A percentile compares a stretch with the other conserved stretches of the same genome.
Evolutionary conservation across 805 yeast species (phyloP).

Genomic region (Candida odintsovae): DNA sequence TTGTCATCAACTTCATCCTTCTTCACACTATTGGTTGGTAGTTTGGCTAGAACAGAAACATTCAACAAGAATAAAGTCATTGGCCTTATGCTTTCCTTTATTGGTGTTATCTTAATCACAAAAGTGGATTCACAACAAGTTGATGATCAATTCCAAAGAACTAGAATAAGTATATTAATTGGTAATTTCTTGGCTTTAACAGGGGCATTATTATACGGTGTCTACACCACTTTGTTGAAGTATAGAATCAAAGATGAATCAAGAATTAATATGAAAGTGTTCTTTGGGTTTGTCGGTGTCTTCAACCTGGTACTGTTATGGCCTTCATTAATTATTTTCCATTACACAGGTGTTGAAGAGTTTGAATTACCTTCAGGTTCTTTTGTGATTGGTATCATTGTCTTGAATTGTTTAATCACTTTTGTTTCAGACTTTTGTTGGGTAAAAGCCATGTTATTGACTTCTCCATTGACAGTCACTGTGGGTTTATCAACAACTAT

Average conservation of each 20-base stretch:
- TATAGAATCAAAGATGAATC: slow-evolving; percentile 67
- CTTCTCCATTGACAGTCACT: slow-evolving; percentile 92
- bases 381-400: slow-evolving; percentile 46
- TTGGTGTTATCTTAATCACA: slow-evolving; percentile 80
- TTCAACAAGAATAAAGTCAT: slow-evolving; percentile 58
- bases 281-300: slow-evolving; percentile 93
- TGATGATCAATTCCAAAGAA: slow-evolving; percentile 17
- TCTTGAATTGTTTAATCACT: slow-evolving; percentile 68
- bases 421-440: slow-evolving; percentile 88
- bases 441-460: slow-evolving; percentile 91
- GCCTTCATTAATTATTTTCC: slow-evolving; percentile 72
- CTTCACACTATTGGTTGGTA: slow-evolving; percentile 83
- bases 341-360: slow-evolving; percentile 57
- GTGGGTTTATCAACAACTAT: slow-evolving; percentile 91
- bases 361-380: slow-evolving; percentile 63
- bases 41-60: slow-evolving; percentile 61
- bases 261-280: slow-evolving; percentile 74
- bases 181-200: slow-evolving; percentile 79
- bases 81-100: slow-evolving; percentile 66
- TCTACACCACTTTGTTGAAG: slow-evolving; percentile 82
- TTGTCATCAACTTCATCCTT: slow-evolving; percentile 89
- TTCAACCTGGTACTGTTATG: slow-evolving; percentile 69
- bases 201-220: slow-evolving; percentile 88
- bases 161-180: slow-evolving; percentile 32
- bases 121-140: slow-evolving; percentile 42